Evolutionary conservation across 176 grass and related monocot genomes (phyloP), one percentile per base, ranked within the genome.

Genomic region (Musa troglodytarum): DNA sequence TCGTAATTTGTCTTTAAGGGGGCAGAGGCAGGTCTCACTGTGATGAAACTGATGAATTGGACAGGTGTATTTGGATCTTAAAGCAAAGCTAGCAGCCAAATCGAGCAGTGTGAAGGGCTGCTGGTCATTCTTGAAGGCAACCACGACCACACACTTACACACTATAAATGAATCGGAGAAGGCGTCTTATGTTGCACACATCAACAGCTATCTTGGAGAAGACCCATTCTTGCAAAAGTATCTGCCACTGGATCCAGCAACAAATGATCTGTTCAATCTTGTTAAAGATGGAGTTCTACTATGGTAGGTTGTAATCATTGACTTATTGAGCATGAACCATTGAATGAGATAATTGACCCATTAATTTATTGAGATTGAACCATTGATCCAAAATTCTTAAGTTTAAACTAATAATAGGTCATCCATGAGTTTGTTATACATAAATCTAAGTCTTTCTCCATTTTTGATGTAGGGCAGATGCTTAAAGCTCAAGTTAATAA

Each of bases 91-190:
- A 25, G 79, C 76, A 50, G n/a, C 79, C 65, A 97, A 97, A 81
- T 63, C 66, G 19, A 87, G 87, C 8, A 61, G 81, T 8, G 69
- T 81, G 28, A 90, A 92, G 74, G 85, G 71, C 13, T 84, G 83
- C 10, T 96, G 89, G 1, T 84, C 88, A 55, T 97, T 97, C 81
- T 85, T 97, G 63, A 93, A 93, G 81, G 92, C 94, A 67, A 97
- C 74, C 51, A 85, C 65, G 50, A 99, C 95, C 28, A 94, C 95
- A 53, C 74, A 92, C 79, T 71, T 99, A 80, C 95, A 99, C 74
- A 92, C 89, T 53, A 89, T 99, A 67, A 99, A 99, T 64, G 90
- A 94, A 69, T 83, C 91, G 0, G 95, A 99, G 78, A 99, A 92
- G 83, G 59, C 88, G 5, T 94, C 95, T 2, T 99, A 94, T 54